Conservation (phyloP, 768 basidiomycete species). For the Omphalotus guepiniiformis region DNA sequence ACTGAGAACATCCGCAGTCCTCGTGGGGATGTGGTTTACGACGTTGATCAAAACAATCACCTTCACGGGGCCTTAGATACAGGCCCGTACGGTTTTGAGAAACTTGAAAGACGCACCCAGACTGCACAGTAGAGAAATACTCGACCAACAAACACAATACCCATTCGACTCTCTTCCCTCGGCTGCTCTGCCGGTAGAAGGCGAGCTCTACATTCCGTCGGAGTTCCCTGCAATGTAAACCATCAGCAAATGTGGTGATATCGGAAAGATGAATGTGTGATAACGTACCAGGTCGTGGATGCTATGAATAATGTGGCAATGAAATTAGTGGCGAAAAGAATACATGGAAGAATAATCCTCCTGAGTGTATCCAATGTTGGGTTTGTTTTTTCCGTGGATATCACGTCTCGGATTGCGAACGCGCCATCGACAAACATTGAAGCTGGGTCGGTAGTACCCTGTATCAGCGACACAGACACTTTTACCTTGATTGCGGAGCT, state of each 20-base stretch:
- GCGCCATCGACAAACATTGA: background rate
- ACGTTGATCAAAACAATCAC: no score
- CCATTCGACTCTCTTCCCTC: background rate
- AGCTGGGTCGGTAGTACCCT: background rate
- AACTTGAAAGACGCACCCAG: background rate
- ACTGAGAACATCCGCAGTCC: background rate
- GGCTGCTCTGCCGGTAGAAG: background rate
- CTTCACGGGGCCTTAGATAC: no score
- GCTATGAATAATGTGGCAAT: background rate
- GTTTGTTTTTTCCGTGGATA: no score
- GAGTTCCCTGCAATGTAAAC: background rate
- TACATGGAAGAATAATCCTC: no score
- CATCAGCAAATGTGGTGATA: no score
- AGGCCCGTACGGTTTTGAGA: no score
- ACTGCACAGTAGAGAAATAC: background rate
- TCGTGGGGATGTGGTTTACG: no score
- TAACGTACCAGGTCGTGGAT: background rate
- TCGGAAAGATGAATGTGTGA: background rate
- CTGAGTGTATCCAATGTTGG: no score
- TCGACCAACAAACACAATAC: background rate
- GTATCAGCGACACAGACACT: background rate
- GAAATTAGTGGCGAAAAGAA: conserved; percentile 1
- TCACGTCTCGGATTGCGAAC: conserved; percentile 1
- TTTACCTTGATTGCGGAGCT: background rate
- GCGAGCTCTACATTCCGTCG: background rate